Conservation (phyloP, 768 basidiomycete species). For the Kwoniella sp. region DNA sequence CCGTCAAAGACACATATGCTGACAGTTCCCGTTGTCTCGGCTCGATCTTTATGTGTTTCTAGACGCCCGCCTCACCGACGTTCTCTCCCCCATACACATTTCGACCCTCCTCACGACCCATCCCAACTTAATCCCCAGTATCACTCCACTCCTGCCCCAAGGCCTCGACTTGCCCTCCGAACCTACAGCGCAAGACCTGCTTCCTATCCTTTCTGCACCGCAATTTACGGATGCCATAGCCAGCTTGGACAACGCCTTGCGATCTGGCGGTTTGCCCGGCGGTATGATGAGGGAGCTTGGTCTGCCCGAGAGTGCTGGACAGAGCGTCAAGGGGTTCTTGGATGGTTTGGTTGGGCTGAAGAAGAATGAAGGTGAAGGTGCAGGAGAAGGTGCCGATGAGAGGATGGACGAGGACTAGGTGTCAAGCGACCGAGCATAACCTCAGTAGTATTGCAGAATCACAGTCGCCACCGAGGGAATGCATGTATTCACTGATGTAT, state of each 20-base stretch:
- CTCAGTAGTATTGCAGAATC: too few species aligned
- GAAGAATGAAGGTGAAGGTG: slow-evolving; percentile 57
- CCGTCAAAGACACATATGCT: not conserved
- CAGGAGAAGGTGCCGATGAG: slow-evolving; percentile 57
- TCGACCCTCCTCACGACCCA: slow-evolving; percentile 62
- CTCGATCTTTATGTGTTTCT: not conserved
- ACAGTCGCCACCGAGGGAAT: too few species aligned
- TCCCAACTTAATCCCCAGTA: slow-evolving; percentile 67
- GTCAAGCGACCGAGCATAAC: too few species aligned
- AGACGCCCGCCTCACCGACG: slow-evolving; percentile 49
- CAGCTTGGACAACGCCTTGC: slow-evolving; percentile 79
- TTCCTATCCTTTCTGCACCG: slow-evolving; percentile 76
- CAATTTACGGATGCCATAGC: slow-evolving; percentile 79
- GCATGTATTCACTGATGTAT: too few species aligned
- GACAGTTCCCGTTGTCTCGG: not conserved
- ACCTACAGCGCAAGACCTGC: slow-evolving; percentile 69
- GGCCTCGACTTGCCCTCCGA: slow-evolving; percentile 65
- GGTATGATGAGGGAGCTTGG: slow-evolving; percentile 76
- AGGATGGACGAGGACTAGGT: slow-evolving; percentile 77
- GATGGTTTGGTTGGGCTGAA: slow-evolving; percentile 74
- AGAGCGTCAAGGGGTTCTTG: slow-evolving; percentile 75
- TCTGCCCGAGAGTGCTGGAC: slow-evolving; percentile 80
- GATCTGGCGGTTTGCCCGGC: slow-evolving; percentile 72
- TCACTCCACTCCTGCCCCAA: slow-evolving; percentile 80
- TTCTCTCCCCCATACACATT: slow-evolving; percentile 46